These are phyloP conservation scores for Fusarium camptoceras DNA, from an alignment of 2,329 filamentous ascomycete species.

Conservation along the genomic window DNA sequence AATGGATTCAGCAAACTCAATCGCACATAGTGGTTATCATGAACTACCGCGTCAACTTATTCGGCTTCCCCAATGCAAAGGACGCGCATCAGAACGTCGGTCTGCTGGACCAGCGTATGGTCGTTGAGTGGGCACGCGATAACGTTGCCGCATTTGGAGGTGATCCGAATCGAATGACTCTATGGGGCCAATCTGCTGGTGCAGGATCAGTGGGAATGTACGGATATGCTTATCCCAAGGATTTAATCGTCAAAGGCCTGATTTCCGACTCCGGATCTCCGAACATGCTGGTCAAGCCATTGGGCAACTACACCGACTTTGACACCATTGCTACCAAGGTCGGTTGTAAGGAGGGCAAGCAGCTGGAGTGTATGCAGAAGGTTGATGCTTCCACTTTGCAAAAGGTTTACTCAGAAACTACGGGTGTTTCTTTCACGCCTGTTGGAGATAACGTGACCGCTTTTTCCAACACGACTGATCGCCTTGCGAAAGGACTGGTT, in stretches of 20 bases:
- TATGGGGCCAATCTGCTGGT: conserved; percentile 21
- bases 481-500: neutral
- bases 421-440: neutral
- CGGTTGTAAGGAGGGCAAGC: neutral
- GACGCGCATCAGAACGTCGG: conserved; percentile 15
- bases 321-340: conserved; percentile 7
- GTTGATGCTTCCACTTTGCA: conserved; percentile 6
- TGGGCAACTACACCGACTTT: conserved; percentile 14
- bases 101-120: conserved; percentile 18
- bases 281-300: conserved; percentile 1
- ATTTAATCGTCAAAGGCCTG: conserved; percentile 9
- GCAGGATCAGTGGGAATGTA: conserved; percentile 25
- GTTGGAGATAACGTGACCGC: conserved; percentile 14
- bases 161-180: neutral
- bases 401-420: conserved; percentile 7
- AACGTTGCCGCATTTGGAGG: conserved; percentile 6
- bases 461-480: conserved; percentile 10
- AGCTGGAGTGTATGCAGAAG: conserved; percentile 13
- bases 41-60: conserved; percentile 23
- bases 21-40: conserved; percentile 18
- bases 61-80: conserved; percentile 15
- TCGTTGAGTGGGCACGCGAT: conserved; percentile 17
- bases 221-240: conserved; percentile 12
- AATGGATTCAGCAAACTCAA: conserved; percentile 19
- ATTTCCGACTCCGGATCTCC: conserved; percentile 14